Base-by-base conservation (phyloP, 805 yeast genomes). In the Wickerhamiella lipophila region DNA sequence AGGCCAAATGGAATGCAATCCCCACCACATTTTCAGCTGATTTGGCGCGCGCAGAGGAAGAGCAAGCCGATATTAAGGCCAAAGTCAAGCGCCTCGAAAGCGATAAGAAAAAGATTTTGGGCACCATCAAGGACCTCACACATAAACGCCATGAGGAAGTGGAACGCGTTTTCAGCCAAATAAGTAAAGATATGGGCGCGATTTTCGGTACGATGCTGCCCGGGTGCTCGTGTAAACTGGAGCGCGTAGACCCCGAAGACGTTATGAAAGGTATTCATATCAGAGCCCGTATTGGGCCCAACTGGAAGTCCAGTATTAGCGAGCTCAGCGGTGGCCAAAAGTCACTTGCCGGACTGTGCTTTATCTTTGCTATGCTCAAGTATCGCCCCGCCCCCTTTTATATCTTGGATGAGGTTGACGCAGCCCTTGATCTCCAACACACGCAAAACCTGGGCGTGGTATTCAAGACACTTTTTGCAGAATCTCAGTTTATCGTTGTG, bases 371-470 rank as follows among this genome's bases (percentile, higher is more conserved):
- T 0, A 70, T 92, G 52, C 69, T 92, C 45, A 95, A 87, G 64
- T 89, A 83, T 70, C 85, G 87, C 63, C 99, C 99, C 4, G 98
- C 99, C 1, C 98, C 98, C 6, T 84, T 92, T 95, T 92, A 92
- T 61, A 89, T 92, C 56, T 69, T 92, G 50, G 98, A 92, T 66
- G 98, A 92, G 67, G 96, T 92, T 34, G 98, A 92, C 68, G 98
- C 99, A 1, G 99, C 99, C 1, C 73, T 92, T 55, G 99, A 92
- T 71, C 74, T 89, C 55, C 84, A 94, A 51, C 99, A 92, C 62
- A 92, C 99, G 1, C 97, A 92, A 64, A 92, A 92, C 60, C 92
- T 92, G 59, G 99, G 99, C 3, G 95, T 86, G 60, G 71, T 92
- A 62, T 92, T 92, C 64, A 92, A 89, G 67, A 89, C 96, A 0